Percentiles rank a stretch among this genome's conserved stretches.
These are phyloP conservation scores for Ogataea chonburiensis DNA, from an alignment of 805 yeast genomes.

Conservation along the genomic window DNA sequence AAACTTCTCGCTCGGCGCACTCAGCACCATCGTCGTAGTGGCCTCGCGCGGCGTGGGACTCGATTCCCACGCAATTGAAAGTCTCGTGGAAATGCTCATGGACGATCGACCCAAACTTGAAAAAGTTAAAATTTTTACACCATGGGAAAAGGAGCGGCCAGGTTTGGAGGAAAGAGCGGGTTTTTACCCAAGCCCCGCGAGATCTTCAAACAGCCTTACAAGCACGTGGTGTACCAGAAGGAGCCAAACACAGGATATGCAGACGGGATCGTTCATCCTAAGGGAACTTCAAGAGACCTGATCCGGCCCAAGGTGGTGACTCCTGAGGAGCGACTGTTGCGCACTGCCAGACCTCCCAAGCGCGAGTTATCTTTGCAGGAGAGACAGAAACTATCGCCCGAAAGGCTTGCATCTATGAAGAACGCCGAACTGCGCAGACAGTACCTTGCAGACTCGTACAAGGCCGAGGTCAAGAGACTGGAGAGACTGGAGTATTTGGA, in stretches of 20 bases:
- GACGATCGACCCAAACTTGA: slow-evolving; percentile 11
- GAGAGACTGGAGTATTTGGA: slow-evolving; percentile 30
- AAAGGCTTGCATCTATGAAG: slow-evolving; percentile 46
- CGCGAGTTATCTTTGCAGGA: slow-evolving; percentile 32
- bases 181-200: slow-evolving; percentile 76
- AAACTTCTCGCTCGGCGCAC: slow-evolving; percentile 43
- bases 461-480: slow-evolving; percentile 38
- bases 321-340: slow-evolving; percentile 57
- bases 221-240: slow-evolving; percentile 49
- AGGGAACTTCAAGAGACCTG: slow-evolving; percentile 56
- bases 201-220: slow-evolving; percentile 66
- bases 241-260: slow-evolving; percentile 67
- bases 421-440: slow-evolving; percentile 68
- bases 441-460: slow-evolving; percentile 62
- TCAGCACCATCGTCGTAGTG: slow-evolving; percentile 48
- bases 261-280: slow-evolving; percentile 66
- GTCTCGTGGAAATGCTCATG: slow-evolving; percentile 42
- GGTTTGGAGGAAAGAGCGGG: slow-evolving; percentile 71
- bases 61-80: slow-evolving; percentile 50
- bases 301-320: slow-evolving; percentile 52
- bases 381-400: slow-evolving; percentile 35
- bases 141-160: slow-evolving; percentile 52
- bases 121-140: slow-evolving; percentile 15
- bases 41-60: slow-evolving; percentile 42
- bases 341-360: slow-evolving; percentile 50